Evolutionary conservation across 163 green algal species (phyloP).

Genomic region (Volvox carteri): DNA sequence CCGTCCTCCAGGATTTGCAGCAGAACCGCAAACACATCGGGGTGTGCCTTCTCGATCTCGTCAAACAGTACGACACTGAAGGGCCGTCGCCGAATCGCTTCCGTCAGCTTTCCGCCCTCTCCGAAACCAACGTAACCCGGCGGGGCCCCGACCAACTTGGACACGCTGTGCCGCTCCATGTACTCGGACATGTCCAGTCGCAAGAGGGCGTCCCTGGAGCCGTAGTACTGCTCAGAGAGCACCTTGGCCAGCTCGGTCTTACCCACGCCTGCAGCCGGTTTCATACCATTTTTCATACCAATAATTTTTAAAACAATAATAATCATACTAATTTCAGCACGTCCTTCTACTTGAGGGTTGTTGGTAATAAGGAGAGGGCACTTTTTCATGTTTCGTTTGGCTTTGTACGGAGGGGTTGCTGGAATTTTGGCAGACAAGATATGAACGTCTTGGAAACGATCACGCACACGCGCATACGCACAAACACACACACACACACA

Average conservation of each 20-base stretch:
- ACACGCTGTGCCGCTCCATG: slow-evolving; percentile 93
- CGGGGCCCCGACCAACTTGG: slow-evolving; percentile 94
- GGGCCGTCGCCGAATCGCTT: slow-evolving; percentile 87
- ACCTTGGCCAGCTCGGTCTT: slow-evolving; percentile 97
- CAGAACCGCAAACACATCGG: slow-evolving; percentile 95
- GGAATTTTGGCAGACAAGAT: too few relatives aligned
- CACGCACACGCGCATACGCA: too few relatives aligned
- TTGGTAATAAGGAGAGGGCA: too few relatives aligned
- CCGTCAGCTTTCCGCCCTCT: slow-evolving; percentile 91
- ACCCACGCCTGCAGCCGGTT: slow-evolving; percentile 91
- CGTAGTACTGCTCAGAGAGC: slow-evolving; percentile 88
- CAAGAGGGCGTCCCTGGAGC: slow-evolving; percentile 85
- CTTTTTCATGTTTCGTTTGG: too few relatives aligned
- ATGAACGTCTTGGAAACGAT: too few relatives aligned
- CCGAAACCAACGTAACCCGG: slow-evolving; percentile 92
- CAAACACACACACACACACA: too few relatives aligned
- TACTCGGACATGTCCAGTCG: slow-evolving; percentile 98
- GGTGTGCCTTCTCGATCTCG: slow-evolving; percentile 94
- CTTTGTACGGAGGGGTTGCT: too few relatives aligned
- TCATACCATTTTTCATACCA: too few relatives aligned
- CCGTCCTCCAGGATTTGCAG: slow-evolving; percentile 94
- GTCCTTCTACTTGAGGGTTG: too few relatives aligned
- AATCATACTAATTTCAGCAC: too few relatives aligned
- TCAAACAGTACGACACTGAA: slow-evolving; percentile 92
- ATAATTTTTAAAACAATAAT: too few relatives aligned